Base-by-base conservation (phyloP, 805 yeast genomes). In the Starmerella ratchasimensis region DNA sequence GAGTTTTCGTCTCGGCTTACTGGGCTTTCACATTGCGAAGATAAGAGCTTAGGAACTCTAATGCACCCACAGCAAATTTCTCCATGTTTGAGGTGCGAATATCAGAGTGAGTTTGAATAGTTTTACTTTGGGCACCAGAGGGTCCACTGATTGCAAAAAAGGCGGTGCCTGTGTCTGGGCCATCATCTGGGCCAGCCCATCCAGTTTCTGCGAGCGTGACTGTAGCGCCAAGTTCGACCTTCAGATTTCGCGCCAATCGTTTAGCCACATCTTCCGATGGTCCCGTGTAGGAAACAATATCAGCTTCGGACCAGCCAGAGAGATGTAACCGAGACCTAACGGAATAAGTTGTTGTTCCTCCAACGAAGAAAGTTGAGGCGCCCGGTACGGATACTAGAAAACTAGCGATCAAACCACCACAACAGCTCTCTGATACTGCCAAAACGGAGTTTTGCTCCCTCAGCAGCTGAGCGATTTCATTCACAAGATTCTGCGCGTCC, bases 161-260 rank as follows among this genome's bases (percentile, higher is more conserved):
- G 0, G 77, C 88, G 1, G 74, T 69, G 3, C 94, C 94, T 1
- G 55, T 34, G 27, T 44, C 38, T 9, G 41, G 49, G 55, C 74
- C 54, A 57, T 66, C 30, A 56, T 61, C 48, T 17, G 93, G 90
- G 1, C 93, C 93, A 0, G 94, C 93, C 64, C 79, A 77, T 1
- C 94, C 94, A 1, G 90, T 76, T 56, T 82, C 94, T 1, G 86
- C 76, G 15, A 82, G 63, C 3, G 81, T 83, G 57, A 74, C 82
- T 0, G 86, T 79, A 3, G 84, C 74, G 0, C 93, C 93, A 46
- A 81, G 66, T 54, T 82, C 94, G 43, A 81, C 71, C 51, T 76
- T 67, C 38, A 84, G 64, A 46, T 80, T 80, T 36, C 94, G 65
- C 2, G 94, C 94, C 46, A 82, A 63, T 49, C 80, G 68, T 43